Conservation (phyloP, 768 basidiomycete genomes). For the Collybiopsis luxurians region DNA sequence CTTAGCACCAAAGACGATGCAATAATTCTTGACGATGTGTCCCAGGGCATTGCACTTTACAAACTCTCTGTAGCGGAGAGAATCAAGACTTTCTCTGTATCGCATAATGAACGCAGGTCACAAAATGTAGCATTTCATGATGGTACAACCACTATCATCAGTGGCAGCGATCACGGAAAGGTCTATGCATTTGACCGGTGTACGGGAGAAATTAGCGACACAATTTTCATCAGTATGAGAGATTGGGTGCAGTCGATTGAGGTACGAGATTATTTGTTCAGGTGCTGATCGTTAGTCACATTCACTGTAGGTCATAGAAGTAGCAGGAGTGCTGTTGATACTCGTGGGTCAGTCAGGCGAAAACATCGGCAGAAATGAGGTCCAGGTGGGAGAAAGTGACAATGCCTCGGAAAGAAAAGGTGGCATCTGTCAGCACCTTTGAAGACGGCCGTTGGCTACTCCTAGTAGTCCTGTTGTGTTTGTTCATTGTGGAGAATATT, state of each 20-base stretch:
- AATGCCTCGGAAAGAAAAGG: neutral
- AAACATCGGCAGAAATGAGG: neutral
- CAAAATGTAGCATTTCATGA: neutral
- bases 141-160: neutral
- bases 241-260: neutral
- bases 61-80: neutral
- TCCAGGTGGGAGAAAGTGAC: neutral
- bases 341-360: neutral
- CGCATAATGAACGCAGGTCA: neutral
- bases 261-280: neutral
- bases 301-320: neutral
- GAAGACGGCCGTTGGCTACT: neutral
- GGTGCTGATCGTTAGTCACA: neutral
- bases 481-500: neutral
- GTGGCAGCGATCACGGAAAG: constrained; percentile 3
- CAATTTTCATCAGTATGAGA: neutral
- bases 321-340: neutral
- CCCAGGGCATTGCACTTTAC: neutral
- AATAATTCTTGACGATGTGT: neutral
- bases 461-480: neutral
- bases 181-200: constrained; percentile 3
- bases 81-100: neutral
- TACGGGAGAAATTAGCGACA: neutral
- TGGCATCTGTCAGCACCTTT: neutral
- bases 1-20: neutral